Base-by-base conservation (phyloP, 2,329 filamentous ascomycete species). In the Zasmidium citrigriseum region DNA sequence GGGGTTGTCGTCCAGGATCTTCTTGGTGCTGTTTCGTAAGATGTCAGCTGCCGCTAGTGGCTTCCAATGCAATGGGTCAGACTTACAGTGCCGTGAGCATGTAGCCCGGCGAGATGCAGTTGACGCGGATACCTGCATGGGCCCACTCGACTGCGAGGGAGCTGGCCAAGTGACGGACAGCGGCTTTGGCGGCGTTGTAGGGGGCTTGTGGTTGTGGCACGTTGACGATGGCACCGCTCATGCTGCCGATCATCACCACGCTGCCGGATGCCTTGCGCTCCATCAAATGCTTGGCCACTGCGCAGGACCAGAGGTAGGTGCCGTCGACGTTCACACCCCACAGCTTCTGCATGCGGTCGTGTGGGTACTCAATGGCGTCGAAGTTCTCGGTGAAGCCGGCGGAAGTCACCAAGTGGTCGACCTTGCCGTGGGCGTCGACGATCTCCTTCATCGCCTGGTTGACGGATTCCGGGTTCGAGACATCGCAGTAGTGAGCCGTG, bases 321-420 rank as follows among this genome's bases (percentile, higher is more conserved):
- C 93, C 93, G 70, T 90, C 91, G 1, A 98, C 92, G 66, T 97
- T 96, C 72, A 97, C 93, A 51, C 86, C 87, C 91, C 91, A 97
- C 16, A 98, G 86, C 81, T 96, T 96, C 76, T 93, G 87, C 76
- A 97, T 88, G 65, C 93, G 89, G 67, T 96, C 91, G 67, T 93
- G 86, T 0, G 93, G 93, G 78, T 98, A 98, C 66, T 88, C 87
- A 69, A 93, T 89, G 48, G 93, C 93, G 69, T 96, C 89, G 71
- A 92, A 96, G 80, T 97, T 97, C 80, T 97, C 93, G 14, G 91
- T 95, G 79, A 98, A 96, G 47, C 93, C 93, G 51, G 93, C 93
- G n/a, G 91, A 96, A 23, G 93, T 97, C 68, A 98, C 93, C 23
- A 98, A 84, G 76, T 91, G 88, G 77, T 96, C 92, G 67, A 97